Evolutionary conservation across 2,329 filamentous ascomycete genomes (phyloP), one percentile per base, ranked within the genome.

Genomic region (Alternaria triticina): DNA sequence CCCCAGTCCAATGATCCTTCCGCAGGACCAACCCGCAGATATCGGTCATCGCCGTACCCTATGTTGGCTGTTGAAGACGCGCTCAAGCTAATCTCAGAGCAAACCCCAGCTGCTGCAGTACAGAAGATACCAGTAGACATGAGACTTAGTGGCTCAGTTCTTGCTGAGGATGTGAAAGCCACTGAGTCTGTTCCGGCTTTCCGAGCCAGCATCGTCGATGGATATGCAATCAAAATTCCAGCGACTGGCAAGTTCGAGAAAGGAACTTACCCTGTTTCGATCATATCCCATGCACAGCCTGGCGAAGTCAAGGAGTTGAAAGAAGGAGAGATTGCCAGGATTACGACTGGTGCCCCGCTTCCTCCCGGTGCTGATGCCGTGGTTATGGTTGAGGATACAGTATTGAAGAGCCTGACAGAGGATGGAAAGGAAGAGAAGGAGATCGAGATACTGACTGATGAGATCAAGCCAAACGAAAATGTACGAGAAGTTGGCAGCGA

Each of bases 341-440:
- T 99, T 70, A 99, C 96, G 0, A 99, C 96, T 0, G 96, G 96
- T 0, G 96, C 96, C 6, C 95, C 96, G 11, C 83, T 99, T 1
- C 96, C 96, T 1, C 89, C 90, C 0, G 93, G 94, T 1, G 93
- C 96, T 2, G 97, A 93, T 25, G 91, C 95, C 0, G 94, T 99
- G 6, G 90, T 97, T 50, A 98, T 96, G 93, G 96, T 99, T 0
- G 96, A 99, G 81, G 96, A 97, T 74, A 99, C 96, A 0, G 82
- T 90, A 1, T 83, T 99, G 5, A 88, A 87, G 64, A 89, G 87
- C 2, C 89, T 88, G 79, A 96, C 93, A 0, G 89, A 91, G 0
- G 92, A 97, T 70, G 92, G 90, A 0, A 86, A 85, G 54, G 96
- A 99, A 81, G 96, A 99, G 79, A 90, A 90, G 52, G 91, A 94